A percentile compares a stretch with the other conserved stretches of the same genome.
Conservation (phyloP, 345 rosid species). For the Euphorbia lathyris region DNA sequence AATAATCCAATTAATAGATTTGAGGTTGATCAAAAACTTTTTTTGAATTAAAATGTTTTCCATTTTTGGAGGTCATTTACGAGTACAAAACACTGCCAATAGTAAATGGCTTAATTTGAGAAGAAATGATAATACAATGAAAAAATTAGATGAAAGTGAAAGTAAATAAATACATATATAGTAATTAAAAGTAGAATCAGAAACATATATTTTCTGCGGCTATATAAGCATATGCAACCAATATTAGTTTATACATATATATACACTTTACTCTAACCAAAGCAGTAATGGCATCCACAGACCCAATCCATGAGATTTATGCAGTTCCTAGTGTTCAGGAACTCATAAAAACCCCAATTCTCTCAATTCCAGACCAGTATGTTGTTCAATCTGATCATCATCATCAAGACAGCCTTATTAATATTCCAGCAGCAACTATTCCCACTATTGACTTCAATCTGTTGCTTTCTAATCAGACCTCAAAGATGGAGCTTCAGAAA, state of each 20-base stretch:
- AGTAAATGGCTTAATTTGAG: no score
- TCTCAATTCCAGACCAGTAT: slow-evolving; percentile 23
- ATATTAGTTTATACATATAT: no score
- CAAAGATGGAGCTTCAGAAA: slow-evolving; percentile 22
- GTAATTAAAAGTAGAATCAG: no score
- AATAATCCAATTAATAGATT: no score
- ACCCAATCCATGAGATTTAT: not conserved
- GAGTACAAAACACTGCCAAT: no score
- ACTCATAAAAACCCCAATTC: slow-evolving; percentile 21
- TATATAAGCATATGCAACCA: slow-evolving; percentile 4
- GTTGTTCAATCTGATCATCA: not conserved
- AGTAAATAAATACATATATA: no score
- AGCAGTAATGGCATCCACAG: slow-evolving; percentile 20
- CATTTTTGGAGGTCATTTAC: no score
- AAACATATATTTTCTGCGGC: not conserved
- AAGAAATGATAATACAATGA: no score
- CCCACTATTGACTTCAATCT: slow-evolving; percentile 31
- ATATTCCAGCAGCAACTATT: not conserved
- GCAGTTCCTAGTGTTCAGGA: slow-evolving; percentile 21
- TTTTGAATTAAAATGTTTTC: no score
- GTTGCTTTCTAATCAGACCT: slow-evolving; percentile 20
- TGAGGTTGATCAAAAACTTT: no score
- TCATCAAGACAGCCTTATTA: slow-evolving; percentile 3
- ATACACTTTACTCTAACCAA: no score
- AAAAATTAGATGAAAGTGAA: no score